Conservation (phyloP, 2,329 filamentous ascomycete genomes). For the Sphaerostilbella broomeana region DNA sequence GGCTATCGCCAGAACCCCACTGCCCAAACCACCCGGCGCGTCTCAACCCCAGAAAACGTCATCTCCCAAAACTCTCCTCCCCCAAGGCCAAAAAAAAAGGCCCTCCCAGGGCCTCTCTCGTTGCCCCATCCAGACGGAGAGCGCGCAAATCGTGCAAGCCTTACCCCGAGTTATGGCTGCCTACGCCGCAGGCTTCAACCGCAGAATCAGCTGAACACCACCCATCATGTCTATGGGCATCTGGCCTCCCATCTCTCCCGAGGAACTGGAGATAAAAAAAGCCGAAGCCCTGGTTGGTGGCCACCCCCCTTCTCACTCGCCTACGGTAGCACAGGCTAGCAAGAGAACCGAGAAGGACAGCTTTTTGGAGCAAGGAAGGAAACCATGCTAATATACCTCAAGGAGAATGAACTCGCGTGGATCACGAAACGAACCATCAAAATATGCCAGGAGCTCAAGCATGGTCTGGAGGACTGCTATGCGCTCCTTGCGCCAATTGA, state of each 20-base stretch:
- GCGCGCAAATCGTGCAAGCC: too few relatives aligned
- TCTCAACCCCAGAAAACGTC: not conserved
- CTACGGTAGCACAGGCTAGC: constrained; percentile 1
- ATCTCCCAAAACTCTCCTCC: not conserved
- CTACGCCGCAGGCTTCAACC: constrained; percentile 10
- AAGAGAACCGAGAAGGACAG: not conserved
- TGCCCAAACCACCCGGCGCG: not conserved
- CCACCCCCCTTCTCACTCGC: not conserved
- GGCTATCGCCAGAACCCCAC: not conserved
- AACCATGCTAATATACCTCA: constrained; percentile 24
- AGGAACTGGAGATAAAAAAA: constrained; percentile 43
- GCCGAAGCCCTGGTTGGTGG: constrained; percentile 44
- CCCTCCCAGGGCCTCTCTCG: not conserved
- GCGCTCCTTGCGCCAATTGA: constrained; percentile 78
- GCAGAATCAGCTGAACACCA: constrained; percentile 4
- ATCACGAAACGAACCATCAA: constrained; percentile 44
- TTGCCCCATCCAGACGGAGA: too few relatives aligned
- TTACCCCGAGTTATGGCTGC: constrained; percentile 11
- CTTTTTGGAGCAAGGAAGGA: not conserved
- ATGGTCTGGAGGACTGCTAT: constrained; percentile 81
- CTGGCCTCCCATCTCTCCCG: constrained; percentile 48
- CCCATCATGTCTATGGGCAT: constrained; percentile 55
- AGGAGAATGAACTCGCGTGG: constrained; percentile 51
- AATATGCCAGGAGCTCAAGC: constrained; percentile 44
- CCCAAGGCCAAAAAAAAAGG: too few relatives aligned